These are phyloP conservation scores for Zygotorulaspora mrakii DNA, from an alignment of 1,139 yeast species.

Conservation along the genomic window DNA sequence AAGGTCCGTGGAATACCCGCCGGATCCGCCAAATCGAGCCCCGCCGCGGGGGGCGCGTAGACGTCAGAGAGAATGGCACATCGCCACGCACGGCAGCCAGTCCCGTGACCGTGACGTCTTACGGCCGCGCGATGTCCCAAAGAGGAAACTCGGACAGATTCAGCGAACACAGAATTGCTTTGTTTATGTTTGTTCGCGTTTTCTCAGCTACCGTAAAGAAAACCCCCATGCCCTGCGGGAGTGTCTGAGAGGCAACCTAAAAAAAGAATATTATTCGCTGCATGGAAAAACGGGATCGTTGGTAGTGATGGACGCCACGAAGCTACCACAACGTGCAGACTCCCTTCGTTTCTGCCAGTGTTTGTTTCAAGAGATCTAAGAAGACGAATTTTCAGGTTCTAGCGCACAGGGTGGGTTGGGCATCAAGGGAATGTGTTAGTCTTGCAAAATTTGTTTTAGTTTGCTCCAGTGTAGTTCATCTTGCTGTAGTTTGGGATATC, in stretches of 20 bases:
- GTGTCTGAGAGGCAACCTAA: background rate
- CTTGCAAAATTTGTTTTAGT: background rate
- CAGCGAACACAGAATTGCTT: background rate
- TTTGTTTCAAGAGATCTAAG: conserved; percentile 4
- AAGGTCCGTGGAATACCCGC: no score
- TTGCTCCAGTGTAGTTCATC: background rate
- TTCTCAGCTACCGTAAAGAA: no score
- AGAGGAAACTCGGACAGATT: background rate
- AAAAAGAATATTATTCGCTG: conserved; percentile 2
- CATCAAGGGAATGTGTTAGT: background rate
- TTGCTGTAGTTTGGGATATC: no score
- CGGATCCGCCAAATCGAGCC: no score
- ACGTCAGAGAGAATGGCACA: no score
- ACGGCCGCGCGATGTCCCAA: no score
- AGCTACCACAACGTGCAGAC: no score
- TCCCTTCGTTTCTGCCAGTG: background rate
- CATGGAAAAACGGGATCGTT: conserved; percentile 1
- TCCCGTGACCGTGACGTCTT: no score
- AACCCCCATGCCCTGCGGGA: background rate
- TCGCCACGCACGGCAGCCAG: no score
- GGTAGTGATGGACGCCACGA: background rate
- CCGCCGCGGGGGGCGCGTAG: no score
- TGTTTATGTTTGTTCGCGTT: conserved; percentile 4
- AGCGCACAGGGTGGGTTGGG: background rate
- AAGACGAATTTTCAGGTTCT: background rate